Conservation (phyloP, 2,329 filamentous ascomycete species). For the Lizonia empirigonia region DNA sequence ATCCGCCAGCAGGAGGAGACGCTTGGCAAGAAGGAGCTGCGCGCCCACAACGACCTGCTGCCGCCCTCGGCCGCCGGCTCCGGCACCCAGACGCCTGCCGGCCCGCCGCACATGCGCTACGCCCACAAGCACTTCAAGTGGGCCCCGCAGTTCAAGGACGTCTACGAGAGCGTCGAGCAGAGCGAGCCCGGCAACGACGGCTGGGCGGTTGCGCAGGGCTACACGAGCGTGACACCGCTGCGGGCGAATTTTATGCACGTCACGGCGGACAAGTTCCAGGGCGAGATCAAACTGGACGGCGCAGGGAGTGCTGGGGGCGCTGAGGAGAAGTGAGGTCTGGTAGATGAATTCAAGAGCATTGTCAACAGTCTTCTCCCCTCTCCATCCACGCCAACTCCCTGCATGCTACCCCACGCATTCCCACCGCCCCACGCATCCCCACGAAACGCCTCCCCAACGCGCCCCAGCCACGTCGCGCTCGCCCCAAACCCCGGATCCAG, state of each 20-base stretch:
- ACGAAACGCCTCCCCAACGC: constrained; percentile 16
- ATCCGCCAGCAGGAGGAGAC: constrained; percentile 68
- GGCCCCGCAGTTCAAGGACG: constrained; percentile 85
- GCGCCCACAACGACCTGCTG: constrained; percentile 28
- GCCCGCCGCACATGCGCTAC: constrained; percentile 56
- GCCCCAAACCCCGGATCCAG: constrained; percentile 26
- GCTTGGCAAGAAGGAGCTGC: constrained; percentile 52
- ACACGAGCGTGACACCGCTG: constrained; percentile 88
- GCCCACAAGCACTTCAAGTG: constrained; percentile 92
- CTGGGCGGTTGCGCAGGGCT: constrained; percentile 86
- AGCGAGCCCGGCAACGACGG: constrained; percentile 84
- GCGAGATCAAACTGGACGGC: constrained; percentile 39
- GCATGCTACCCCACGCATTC: too few species aligned
- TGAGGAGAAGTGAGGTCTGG: too few species aligned
- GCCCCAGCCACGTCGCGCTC: constrained; percentile 21
- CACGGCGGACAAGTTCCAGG: constrained; percentile 26
- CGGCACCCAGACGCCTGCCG: constrained; percentile 38
- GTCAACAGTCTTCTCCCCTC: too few species aligned
- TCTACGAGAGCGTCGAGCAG: constrained; percentile 84
- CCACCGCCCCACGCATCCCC: not conserved
- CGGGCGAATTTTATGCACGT: constrained; percentile 89
- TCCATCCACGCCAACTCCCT: too few species aligned
- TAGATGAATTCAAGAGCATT: too few species aligned
- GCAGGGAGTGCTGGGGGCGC: too few species aligned
- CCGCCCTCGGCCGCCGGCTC: constrained; percentile 32